These are phyloP conservation scores for Citrus hindsii DNA, from an alignment of 345 rosid species.

Conservation along the genomic window DNA sequence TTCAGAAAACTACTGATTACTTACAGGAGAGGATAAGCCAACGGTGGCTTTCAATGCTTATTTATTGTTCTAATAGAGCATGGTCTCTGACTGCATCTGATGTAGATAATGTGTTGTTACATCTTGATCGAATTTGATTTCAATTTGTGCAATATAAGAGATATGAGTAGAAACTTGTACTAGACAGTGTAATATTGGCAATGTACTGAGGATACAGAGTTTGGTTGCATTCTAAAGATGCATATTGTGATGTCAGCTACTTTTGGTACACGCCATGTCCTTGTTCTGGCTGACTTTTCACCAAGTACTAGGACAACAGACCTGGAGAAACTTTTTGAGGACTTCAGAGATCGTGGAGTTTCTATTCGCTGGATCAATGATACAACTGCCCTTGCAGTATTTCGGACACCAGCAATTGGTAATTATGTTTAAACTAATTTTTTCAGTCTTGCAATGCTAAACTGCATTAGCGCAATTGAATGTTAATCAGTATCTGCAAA, in stretches of 20 bases:
- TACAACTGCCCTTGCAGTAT: slow-evolving; percentile 86
- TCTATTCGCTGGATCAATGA: slow-evolving; percentile 91
- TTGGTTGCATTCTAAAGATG: not conserved
- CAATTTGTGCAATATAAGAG: not conserved
- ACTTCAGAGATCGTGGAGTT: slow-evolving; percentile 52
- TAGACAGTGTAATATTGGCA: not conserved
- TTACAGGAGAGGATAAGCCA: not conserved
- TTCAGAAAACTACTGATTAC: not conserved
- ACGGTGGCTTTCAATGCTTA: not conserved
- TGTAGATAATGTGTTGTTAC: no score
- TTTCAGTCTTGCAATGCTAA: not conserved
- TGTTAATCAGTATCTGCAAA: not conserved
- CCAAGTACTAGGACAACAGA: slow-evolving; percentile 74
- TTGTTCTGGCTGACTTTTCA: slow-evolving; percentile 72
- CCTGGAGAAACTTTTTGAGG: slow-evolving; percentile 70
- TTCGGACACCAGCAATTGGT: slow-evolving; percentile 72
- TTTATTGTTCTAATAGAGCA: not conserved
- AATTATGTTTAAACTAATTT: slow-evolving; percentile 13
- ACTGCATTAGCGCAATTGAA: not conserved
- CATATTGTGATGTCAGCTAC: slow-evolving; percentile 46
- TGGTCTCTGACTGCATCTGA: not conserved
- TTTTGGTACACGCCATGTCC: slow-evolving; percentile 82
- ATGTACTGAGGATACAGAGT: not conserved
- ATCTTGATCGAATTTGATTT: slow-evolving; percentile 1
- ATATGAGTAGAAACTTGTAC: not conserved